Conservation (phyloP, 257 asterid species). For the Paraleonurus japonicus region DNA sequence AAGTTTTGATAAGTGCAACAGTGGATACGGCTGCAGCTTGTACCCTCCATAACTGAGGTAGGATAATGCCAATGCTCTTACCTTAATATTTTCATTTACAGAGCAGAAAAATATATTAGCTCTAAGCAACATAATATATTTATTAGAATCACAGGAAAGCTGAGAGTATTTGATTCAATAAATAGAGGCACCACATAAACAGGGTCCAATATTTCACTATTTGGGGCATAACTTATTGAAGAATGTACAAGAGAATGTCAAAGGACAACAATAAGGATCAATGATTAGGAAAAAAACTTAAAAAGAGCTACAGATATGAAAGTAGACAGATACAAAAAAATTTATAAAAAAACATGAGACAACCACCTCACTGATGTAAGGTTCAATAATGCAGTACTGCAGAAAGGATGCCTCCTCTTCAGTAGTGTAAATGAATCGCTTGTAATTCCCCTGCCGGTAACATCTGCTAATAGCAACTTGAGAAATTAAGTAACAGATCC, state of each 20-base stretch:
- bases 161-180: background rate
- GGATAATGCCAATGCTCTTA: constrained; percentile 67
- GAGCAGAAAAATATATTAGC: constrained; percentile 22
- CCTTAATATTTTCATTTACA: constrained; percentile 39
- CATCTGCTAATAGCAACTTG: constrained; percentile 41
- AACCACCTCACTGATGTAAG: constrained; percentile 71
- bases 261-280: background rate
- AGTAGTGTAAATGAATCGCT: constrained; percentile 50
- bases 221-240: constrained; percentile 7
- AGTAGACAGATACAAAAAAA: background rate
- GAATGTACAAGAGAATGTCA: background rate
- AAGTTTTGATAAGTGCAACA: constrained; percentile 65
- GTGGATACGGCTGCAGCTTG: constrained; percentile 86
- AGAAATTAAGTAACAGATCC: constrained; percentile 15
- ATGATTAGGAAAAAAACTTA: background rate
- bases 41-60: constrained; percentile 75
- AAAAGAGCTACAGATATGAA: background rate
- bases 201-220: background rate
- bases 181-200: constrained; percentile 7
- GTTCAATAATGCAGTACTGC: constrained; percentile 81
- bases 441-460: constrained; percentile 74
- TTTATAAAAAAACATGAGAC: background rate
- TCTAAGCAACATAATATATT: constrained; percentile 19
- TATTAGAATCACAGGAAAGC: constrained; percentile 6
- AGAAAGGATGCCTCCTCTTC: constrained; percentile 79